Conservation (phyloP, 23 red algal genomes). For the Gracilaria gracilis region DNA sequence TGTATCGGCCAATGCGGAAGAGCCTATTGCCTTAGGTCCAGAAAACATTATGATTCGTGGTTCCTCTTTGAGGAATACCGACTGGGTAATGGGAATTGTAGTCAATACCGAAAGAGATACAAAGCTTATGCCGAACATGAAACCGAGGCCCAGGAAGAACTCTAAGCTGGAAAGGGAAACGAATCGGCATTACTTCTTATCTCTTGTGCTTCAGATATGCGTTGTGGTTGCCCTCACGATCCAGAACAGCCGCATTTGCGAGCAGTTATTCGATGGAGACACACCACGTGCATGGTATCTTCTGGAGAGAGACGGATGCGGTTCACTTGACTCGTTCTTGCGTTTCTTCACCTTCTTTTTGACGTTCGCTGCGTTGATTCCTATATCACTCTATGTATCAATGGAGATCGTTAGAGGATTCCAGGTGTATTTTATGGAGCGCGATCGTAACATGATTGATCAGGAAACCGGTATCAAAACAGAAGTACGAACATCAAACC, state of each 20-base stretch:
- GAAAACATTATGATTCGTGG: constrained; percentile 89
- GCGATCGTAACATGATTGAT: constrained; percentile 68
- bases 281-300: constrained; percentile 75
- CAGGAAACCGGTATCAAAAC: constrained; percentile 60
- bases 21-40: constrained; percentile 63
- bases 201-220: constrained; percentile 68
- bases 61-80: constrained; percentile 79
- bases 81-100: constrained; percentile 89
- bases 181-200: constrained; percentile 65
- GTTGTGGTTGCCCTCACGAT: constrained; percentile 80
- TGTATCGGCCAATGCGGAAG: not conserved
- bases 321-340: constrained; percentile 39
- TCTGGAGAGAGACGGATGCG: constrained; percentile 49
- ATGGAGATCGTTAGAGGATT: constrained; percentile 93
- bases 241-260: constrained; percentile 38
- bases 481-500: constrained; percentile 84
- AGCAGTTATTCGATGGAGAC: constrained; percentile 50
- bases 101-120: constrained; percentile 90
- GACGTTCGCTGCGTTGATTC: constrained; percentile 81
- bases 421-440: constrained; percentile 90
- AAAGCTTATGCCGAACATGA: constrained; percentile 95
- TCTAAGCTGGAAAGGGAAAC: constrained; percentile 79
- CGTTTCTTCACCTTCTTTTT: constrained; percentile 90
- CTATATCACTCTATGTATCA: constrained; percentile 89
- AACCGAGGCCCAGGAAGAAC: constrained; percentile 74